Evolutionary conservation across 352 stramenopile genomes (phyloP).

Genomic region (Pythium aquatile): DNA sequence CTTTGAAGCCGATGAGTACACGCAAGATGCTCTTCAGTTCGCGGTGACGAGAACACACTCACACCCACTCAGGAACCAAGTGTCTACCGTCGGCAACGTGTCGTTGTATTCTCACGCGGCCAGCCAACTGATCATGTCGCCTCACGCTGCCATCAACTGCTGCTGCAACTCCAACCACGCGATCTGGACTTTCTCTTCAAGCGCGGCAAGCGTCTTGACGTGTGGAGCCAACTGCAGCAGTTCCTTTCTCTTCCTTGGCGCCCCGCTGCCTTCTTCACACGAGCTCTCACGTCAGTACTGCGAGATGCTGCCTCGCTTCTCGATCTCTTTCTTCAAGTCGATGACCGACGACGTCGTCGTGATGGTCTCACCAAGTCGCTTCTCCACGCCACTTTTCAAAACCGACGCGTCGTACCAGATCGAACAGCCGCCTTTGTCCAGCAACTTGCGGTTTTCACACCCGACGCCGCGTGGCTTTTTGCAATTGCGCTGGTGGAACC

Average conservation of each 20-base stretch:
- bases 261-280: not conserved
- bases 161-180: not conserved
- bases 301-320: not conserved
- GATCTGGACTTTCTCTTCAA: conserved; percentile 1
- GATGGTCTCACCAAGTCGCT: not conserved
- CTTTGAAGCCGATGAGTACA: not conserved
- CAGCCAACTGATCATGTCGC: not conserved
- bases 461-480: not conserved
- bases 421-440: not conserved
- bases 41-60: not conserved
- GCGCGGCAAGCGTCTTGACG: not conserved
- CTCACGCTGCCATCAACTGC: not conserved
- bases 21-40: not conserved
- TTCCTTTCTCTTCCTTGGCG: not conserved
- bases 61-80: too few relatives aligned
- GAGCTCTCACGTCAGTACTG: not conserved
- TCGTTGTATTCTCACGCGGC: not conserved
- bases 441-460: not conserved
- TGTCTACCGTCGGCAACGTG: not conserved
- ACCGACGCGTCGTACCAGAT: not conserved
- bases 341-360: not conserved
- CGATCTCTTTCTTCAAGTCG: not conserved
- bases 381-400: not conserved
- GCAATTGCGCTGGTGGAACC: not conserved
- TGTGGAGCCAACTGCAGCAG: conserved; percentile 1